Percentiles rank a stretch among this genome's conserved stretches.
phyloP scores from a whole-genome alignment of 2,329 filamentous ascomycete genomes.

The Penicillium nordicum region DNA sequence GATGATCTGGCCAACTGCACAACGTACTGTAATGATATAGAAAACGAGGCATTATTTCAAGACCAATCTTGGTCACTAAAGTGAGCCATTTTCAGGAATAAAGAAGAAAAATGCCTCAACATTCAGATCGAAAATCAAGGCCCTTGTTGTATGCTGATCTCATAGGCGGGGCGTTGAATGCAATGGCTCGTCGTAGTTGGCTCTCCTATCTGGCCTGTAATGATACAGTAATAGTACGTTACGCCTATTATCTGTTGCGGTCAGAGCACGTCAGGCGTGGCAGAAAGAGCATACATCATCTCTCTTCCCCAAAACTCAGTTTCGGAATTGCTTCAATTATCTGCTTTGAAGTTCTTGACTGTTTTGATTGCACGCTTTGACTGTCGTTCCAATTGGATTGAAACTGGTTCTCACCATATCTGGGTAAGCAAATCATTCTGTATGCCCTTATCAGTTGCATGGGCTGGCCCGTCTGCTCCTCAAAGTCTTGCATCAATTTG shows the following conservation, averaged over 20 bases:
- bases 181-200: background rate
- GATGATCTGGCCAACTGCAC: background rate
- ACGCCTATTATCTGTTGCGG: constrained; percentile 19
- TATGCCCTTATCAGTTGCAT: constrained; percentile 15
- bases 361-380: background rate
- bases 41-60: background rate
- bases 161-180: constrained; percentile 1
- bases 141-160: background rate
- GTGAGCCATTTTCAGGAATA: background rate
- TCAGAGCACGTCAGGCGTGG: constrained; percentile 37
- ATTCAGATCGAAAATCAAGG: constrained; percentile 4
- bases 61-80: background rate
- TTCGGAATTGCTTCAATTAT: constrained; percentile 15
- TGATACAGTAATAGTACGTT: constrained; percentile 21
- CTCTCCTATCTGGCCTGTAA: constrained; percentile 13
- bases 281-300: constrained; percentile 38
- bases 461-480: background rate
- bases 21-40: background rate
- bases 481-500: background rate
- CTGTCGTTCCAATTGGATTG: constrained; percentile 12
- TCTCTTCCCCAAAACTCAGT: constrained; percentile 9
- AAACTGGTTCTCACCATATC: background rate
- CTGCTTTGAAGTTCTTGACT: constrained; percentile 2
- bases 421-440: constrained; percentile 24
- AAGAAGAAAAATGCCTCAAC: background rate